A percentile compares a stretch with the other conserved stretches of the same genome.
phyloP scores from a whole-genome alignment of 176 grass and related monocot species.

The Stipa capillata region DNA sequence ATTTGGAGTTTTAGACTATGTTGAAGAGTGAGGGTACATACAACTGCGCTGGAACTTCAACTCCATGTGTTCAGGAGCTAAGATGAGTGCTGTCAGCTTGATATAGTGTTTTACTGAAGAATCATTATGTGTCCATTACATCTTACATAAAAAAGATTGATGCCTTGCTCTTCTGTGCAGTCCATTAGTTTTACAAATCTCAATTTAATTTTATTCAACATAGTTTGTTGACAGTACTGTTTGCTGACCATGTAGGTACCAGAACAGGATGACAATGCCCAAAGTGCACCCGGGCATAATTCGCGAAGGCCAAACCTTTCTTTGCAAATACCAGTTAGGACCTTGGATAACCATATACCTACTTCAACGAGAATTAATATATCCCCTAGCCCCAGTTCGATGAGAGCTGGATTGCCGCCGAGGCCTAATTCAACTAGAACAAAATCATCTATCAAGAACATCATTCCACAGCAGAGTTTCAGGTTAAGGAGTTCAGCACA shows the following conservation, averaged over 20 bases:
- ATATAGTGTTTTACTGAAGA: neutral
- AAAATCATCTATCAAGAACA: slow-evolving; percentile 73
- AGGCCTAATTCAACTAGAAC: slow-evolving; percentile 67
- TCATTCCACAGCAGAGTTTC: slow-evolving; percentile 53
- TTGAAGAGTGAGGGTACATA: neutral
- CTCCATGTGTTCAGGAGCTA: neutral
- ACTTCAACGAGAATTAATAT: slow-evolving; percentile 54
- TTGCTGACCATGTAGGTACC: slow-evolving; percentile 8
- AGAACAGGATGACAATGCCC: neutral
- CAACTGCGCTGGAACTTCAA: neutral
- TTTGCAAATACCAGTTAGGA: slow-evolving; percentile 84
- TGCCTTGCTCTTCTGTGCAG: neutral
- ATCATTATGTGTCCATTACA: neutral
- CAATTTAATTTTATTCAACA: neutral
- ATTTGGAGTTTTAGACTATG: neutral
- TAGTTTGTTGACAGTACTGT: neutral
- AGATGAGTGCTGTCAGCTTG: neutral
- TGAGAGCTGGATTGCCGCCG: slow-evolving; percentile 55
- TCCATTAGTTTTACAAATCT: neutral
- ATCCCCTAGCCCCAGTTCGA: slow-evolving; percentile 53
- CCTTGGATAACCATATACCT: slow-evolving; percentile 40
- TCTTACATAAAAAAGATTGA: neutral
- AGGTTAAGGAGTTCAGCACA: slow-evolving; percentile 44
- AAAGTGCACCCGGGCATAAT: slow-evolving; percentile 15
- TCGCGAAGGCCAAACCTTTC: slow-evolving; percentile 49